Conservation (phyloP, 1,284 basidiomycete species). For the Golubevia sp. region DNA sequence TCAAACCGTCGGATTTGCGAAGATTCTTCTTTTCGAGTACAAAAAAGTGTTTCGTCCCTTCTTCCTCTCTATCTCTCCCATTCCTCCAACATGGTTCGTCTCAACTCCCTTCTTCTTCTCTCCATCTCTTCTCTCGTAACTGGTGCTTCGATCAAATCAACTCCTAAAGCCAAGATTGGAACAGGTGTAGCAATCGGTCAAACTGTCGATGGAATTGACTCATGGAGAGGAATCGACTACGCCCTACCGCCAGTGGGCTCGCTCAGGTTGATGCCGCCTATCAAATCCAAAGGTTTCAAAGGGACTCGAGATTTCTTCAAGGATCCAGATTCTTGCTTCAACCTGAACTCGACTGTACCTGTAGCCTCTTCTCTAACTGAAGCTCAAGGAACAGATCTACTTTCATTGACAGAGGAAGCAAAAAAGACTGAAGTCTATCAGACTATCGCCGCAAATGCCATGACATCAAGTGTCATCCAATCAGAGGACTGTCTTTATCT, state of each 20-base stretch:
- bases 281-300: background rate
- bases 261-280: background rate
- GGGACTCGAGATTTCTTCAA: background rate
- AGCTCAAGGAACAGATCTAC: no score
- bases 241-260: background rate
- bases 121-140: slow-evolving; percentile 17
- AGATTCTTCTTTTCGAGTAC: no score
- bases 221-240: background rate
- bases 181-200: background rate
- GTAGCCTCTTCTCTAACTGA: background rate
- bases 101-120: slow-evolving; percentile 38
- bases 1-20: no score
- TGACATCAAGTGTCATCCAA: no score
- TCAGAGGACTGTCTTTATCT: slow-evolving; percentile 4
- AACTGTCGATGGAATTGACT: background rate
- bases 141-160: slow-evolving; percentile 15
- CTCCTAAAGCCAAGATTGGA: background rate
- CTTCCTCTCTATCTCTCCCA: no score
- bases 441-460: no score
- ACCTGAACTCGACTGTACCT: background rate
- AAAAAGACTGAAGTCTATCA: no score
- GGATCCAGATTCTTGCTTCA: background rate
- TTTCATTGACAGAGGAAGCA: no score
- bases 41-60: no score
- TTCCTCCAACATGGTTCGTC: no score